These are phyloP conservation scores for Citeromyces nyonsensis DNA, from an alignment of 805 yeast species.

Conservation along the genomic window DNA sequence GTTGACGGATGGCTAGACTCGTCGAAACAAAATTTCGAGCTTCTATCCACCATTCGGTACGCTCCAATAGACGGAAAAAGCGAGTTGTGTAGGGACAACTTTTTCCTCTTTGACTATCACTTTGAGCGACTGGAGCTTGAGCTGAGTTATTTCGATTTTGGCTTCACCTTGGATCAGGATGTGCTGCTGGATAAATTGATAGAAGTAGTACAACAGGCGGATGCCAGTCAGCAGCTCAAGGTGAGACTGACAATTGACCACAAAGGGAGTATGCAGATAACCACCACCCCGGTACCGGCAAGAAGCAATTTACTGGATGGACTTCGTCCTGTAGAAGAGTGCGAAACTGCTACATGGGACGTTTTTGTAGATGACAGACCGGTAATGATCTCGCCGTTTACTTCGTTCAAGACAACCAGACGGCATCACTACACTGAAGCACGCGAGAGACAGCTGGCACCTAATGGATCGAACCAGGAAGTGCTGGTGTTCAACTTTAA, in stretches of 20 bases:
- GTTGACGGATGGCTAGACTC: too few species aligned
- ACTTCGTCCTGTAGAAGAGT: constrained; percentile 1
- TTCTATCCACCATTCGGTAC: constrained; percentile 1
- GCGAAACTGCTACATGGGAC: constrained; percentile 23
- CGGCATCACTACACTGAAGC: constrained; percentile 52
- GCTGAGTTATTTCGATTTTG: constrained; percentile 35
- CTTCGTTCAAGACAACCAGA: constrained; percentile 76
- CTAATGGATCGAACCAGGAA: constrained; percentile 27
- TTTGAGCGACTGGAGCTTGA: constrained; percentile 40
- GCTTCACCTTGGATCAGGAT: constrained; percentile 22
- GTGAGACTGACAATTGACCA: constrained; percentile 26
- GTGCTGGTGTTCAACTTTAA: constrained; percentile 55
- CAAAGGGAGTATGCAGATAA: constrained; percentile 18
- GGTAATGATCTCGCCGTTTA: constrained; percentile 50
- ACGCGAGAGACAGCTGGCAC: constrained; percentile 27
- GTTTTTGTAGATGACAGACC: constrained; percentile 45
- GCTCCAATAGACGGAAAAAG: constrained; percentile 1
- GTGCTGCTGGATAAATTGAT: constrained; percentile 25
- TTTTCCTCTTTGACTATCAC: constrained; percentile 55
- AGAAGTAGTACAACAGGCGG: constrained; percentile 13
- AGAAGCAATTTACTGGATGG: constrained; percentile 2
- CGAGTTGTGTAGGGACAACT: constrained; percentile 18
- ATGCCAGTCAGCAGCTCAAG: constrained; percentile 9
- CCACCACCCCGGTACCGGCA: constrained; percentile 16
- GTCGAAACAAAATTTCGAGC: neutral